phyloP scores from a whole-genome alignment of 1,284 basidiomycete species.

The Melampsora americana region DNA sequence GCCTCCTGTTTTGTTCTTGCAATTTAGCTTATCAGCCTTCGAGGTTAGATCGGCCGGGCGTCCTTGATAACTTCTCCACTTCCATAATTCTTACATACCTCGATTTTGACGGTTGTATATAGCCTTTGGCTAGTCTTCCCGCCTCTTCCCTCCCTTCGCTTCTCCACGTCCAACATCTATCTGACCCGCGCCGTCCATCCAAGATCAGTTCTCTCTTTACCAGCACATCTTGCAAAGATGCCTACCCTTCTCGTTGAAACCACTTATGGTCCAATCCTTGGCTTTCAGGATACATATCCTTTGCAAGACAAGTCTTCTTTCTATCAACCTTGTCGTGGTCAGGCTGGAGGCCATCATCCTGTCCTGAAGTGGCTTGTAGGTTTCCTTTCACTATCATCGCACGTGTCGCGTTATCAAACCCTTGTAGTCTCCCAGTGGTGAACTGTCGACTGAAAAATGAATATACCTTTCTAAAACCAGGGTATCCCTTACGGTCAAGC shows the following conservation, averaged over 20 bases:
- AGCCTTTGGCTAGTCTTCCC: too few relatives aligned
- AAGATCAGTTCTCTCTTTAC: too few relatives aligned
- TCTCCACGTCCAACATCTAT: too few relatives aligned
- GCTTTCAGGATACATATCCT: constrained; percentile 6
- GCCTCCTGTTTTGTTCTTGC: too few relatives aligned
- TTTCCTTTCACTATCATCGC: not conserved
- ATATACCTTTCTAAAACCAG: not conserved
- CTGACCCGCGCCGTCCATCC: too few relatives aligned
- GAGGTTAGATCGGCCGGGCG: too few relatives aligned
- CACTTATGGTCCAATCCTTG: constrained; percentile 27
- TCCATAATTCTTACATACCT: too few relatives aligned
- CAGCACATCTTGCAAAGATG: too few relatives aligned
- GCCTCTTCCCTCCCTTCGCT: too few relatives aligned
- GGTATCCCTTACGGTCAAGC: constrained; percentile 40
- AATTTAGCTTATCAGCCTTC: too few relatives aligned
- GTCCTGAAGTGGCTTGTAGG: constrained; percentile 34
- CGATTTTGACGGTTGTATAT: too few relatives aligned
- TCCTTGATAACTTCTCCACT: too few relatives aligned
- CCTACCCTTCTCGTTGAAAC: constrained; percentile 23
- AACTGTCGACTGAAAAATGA: not conserved
- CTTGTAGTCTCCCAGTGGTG: not conserved
- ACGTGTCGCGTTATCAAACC: not conserved
- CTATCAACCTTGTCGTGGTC: not conserved
- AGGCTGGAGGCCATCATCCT: not conserved
- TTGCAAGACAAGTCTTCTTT: not conserved